Base-by-base conservation (phyloP, 139 green algal genomes). In the Diplosphaera chodatii region DNA sequence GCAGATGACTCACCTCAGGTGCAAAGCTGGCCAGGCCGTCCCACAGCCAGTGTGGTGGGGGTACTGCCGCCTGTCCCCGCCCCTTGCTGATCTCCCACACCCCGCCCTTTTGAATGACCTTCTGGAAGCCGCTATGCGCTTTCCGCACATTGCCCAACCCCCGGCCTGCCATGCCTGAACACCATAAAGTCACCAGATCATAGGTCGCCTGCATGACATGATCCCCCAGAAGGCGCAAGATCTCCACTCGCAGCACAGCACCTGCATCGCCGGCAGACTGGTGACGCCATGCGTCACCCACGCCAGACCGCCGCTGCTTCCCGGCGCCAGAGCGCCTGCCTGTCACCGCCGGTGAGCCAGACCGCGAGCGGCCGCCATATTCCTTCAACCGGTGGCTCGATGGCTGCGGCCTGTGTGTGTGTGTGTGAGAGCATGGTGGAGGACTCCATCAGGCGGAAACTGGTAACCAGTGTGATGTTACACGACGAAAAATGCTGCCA, bases 41-140 rank as follows among this genome's bases (percentile, higher is more conserved):
- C 75, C 75, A 80, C 15, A 80, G 30, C 55, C 55, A 76, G 25
- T 67, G 55, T 6, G 75, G 75, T 20, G 75, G 31, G 2, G 27
- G 27, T 28, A 40, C 66, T 4, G 73, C 64, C 6, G 75, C 64
- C 23, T 63, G 63, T 10, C 64, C 69, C 28, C 55, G 48, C 18
- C 64, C 71, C 64, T 76, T 76, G 22, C 34, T 34, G 25, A 70
- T 70, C 40, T 76, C 71, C 71, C 71, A 76, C 40, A 76, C 15
- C 6, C 71, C 75, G 20, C 55, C 23, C 68, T 62, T 63, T 29
- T 64, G 8, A 32, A 59, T n/a, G 75, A 80, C 64, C 69, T 73
- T 80, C n/a, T 76, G 48, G 48, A 76, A 80, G 64, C 55, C 75
- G 2, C 40, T 32, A 32, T 73, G 69, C 40, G 33, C 63, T 55